phyloP scores from a whole-genome alignment of 495 filamentous ascomycete genomes.

The Podospora comata region DNA sequence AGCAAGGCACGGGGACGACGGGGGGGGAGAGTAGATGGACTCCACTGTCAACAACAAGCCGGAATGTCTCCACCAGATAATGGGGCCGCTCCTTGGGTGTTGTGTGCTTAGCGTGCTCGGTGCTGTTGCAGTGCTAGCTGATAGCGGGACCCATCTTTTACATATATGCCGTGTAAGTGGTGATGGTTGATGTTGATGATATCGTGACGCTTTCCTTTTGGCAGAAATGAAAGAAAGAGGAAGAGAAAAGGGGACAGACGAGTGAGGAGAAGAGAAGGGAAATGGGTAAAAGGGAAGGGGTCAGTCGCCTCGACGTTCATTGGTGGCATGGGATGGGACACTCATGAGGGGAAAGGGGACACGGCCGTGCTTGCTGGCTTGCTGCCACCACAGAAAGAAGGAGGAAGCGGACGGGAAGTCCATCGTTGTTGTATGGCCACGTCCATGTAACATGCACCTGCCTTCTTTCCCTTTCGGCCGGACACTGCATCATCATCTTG shows the following conservation, averaged over 20 bases:
- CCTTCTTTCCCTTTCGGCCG: background rate
- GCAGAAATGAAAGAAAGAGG: background rate
- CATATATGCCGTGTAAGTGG: background rate
- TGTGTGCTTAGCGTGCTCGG: background rate
- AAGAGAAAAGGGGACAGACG: background rate
- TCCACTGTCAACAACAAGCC: conserved; percentile 6
- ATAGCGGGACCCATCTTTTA: background rate
- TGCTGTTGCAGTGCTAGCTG: background rate
- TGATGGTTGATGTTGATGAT: conserved; percentile 3
- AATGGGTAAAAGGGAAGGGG: background rate
- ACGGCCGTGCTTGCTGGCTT: background rate
- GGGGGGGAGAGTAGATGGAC: background rate
- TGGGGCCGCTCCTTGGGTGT: background rate
- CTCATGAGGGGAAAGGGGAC: background rate
- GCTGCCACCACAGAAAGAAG: background rate
- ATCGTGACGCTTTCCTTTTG: background rate
- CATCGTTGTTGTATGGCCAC: background rate
- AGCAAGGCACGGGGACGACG: background rate
- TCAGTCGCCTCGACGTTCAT: background rate
- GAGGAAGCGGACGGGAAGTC: background rate
- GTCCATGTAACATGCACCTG: background rate
- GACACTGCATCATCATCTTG: background rate
- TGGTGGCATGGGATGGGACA: background rate
- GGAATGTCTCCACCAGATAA: conserved; percentile 8
- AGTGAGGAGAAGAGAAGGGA: background rate